Conservation (phyloP, 2,329 filamentous ascomycete species). For the Penicillium hordei region DNA sequence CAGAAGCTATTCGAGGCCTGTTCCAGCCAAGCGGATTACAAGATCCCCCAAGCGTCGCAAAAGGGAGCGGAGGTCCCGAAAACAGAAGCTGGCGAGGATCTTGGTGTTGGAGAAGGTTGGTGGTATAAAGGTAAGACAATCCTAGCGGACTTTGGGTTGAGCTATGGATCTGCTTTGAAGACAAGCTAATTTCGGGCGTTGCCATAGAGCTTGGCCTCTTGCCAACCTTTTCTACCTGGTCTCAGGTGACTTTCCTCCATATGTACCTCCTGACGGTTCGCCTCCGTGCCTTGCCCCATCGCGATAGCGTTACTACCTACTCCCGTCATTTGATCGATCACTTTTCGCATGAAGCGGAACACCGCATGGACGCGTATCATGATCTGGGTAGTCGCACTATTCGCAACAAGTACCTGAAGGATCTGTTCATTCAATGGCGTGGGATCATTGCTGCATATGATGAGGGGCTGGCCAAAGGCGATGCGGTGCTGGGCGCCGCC, state of each 20-base stretch:
- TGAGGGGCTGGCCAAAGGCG: constrained; percentile 48
- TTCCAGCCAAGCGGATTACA: constrained; percentile 71
- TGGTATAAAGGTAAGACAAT: constrained; percentile 73
- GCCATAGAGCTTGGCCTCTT: constrained; percentile 68
- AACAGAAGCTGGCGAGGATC: constrained; percentile 75
- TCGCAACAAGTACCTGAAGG: constrained; percentile 68
- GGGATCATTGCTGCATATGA: constrained; percentile 71
- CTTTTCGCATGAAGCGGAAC: constrained; percentile 69
- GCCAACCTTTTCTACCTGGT: constrained; percentile 93
- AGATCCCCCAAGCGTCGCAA: constrained; percentile 65
- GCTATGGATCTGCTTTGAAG: background rate
- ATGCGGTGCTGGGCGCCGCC: constrained; percentile 58
- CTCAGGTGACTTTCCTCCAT: constrained; percentile 92
- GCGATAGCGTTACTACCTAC: constrained; percentile 69
- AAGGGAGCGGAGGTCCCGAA: constrained; percentile 67
- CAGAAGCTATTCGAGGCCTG: constrained; percentile 77
- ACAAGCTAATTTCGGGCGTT: background rate
- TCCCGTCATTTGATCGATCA: constrained; percentile 91
- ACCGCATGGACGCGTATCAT: constrained; percentile 62
- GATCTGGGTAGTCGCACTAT: constrained; percentile 54
- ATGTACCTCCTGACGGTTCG: constrained; percentile 88
- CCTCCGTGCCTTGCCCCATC: constrained; percentile 70
- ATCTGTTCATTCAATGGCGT: constrained; percentile 91
- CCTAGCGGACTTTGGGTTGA: background rate
- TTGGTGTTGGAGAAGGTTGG: constrained; percentile 71